phyloP scores from a whole-genome alignment of 306 rosid genomes.

The Betula pendula region DNA sequence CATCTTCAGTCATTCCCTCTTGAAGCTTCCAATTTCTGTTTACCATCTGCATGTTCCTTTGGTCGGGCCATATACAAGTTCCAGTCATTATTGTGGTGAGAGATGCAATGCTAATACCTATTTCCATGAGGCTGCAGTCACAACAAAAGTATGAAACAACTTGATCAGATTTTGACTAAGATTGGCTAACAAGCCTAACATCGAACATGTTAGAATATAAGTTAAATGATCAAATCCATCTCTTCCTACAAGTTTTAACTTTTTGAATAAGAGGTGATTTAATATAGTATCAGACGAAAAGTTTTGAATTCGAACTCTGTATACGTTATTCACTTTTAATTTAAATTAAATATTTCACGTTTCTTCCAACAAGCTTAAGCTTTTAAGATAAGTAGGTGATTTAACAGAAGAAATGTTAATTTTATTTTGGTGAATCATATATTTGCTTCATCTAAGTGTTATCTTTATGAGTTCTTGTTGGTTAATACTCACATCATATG shows the following conservation, averaged over 20 bases:
- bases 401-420: neutral
- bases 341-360: too few relatives aligned
- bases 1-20: neutral
- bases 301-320: too few relatives aligned
- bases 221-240: too few relatives aligned
- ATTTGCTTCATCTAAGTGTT: neutral
- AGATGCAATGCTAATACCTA: slow-evolving; percentile 46
- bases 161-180: slow-evolving; percentile 19
- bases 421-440: neutral
- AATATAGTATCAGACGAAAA: too few relatives aligned
- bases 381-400: too few relatives aligned
- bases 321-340: too few relatives aligned
- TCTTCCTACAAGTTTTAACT: too few relatives aligned
- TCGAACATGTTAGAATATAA: too few relatives aligned
- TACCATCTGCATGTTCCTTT: slow-evolving; percentile 8
- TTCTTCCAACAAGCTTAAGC: too few relatives aligned
- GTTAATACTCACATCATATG: slow-evolving; percentile 60
- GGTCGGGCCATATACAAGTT: neutral
- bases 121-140: slow-evolving; percentile 62
- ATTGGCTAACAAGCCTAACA: neutral
- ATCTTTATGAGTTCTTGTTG: neutral
- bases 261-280: too few relatives aligned
- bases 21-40: neutral
- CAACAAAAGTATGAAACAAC: slow-evolving; percentile 20
- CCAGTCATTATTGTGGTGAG: slow-evolving; percentile 2